A percentile compares a stretch with the other conserved stretches of the same genome.
Evolutionary conservation across 2,329 filamentous ascomycete genomes (phyloP).

Genomic region (Cladosporium sp.): DNA sequence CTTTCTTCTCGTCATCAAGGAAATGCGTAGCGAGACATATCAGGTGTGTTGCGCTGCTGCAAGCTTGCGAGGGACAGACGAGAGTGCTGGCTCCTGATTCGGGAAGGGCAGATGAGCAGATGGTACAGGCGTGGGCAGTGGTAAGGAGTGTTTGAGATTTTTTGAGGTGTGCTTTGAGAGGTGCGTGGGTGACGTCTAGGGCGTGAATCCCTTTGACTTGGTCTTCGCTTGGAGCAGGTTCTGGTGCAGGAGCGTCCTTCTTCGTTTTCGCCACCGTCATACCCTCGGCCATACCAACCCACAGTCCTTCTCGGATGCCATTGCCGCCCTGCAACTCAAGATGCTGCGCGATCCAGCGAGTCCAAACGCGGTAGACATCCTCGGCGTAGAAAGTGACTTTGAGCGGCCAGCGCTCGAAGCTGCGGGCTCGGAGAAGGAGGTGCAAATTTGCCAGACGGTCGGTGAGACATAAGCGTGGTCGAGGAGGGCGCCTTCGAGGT

Average conservation of each 20-base stretch:
- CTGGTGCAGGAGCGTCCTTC: conserved; percentile 11
- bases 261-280: conserved; percentile 18
- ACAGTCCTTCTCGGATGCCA: conserved; percentile 28
- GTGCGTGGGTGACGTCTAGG: conserved; percentile 52
- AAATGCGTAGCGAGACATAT: conserved; percentile 53
- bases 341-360: conserved; percentile 50
- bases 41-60: conserved; percentile 50
- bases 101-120: conserved; percentile 45
- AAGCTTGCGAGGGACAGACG: conserved; percentile 49
- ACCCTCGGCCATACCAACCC: conserved; percentile 31
- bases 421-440: conserved; percentile 70
- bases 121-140: conserved; percentile 20
- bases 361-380: conserved; percentile 69
- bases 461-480: conserved; percentile 57
- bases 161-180: conserved; percentile 47
- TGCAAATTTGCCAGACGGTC: conserved; percentile 77
- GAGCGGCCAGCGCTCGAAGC: conserved; percentile 80
- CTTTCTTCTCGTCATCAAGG: conserved; percentile 38
- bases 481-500: conserved; percentile 44
- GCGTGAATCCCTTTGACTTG: conserved; percentile 34
- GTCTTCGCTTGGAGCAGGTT: conserved; percentile 4
- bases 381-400: conserved; percentile 71
- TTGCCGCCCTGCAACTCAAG: conserved; percentile 30
- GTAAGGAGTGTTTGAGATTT: conserved; percentile 33
- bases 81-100: conserved; percentile 40